Conservation (phyloP, 768 basidiomycete genomes). For the Boletus subparvulus region DNA sequence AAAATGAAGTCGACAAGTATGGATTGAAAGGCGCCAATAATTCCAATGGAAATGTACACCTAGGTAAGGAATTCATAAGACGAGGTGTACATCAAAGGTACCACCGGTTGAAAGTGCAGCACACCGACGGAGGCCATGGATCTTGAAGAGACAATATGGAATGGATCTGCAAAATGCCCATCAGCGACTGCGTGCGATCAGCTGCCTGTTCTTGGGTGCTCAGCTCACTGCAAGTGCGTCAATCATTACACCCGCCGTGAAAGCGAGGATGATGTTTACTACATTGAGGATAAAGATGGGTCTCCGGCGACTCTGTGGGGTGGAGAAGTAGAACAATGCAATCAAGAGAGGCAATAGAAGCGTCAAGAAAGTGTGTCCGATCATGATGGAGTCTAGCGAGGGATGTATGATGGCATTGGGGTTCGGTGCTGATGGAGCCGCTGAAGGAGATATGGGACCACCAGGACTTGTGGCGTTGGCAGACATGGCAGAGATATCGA, state of each 20-base stretch:
- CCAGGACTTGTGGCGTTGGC: slow-evolving; percentile 8
- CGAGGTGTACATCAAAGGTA: neutral
- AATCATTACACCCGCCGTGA: slow-evolving; percentile 20
- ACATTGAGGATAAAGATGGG: slow-evolving; percentile 34
- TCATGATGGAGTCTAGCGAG: slow-evolving; percentile 26
- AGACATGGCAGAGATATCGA: slow-evolving; percentile 11
- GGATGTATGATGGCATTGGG: slow-evolving; percentile 16
- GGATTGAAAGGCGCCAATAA: slow-evolving; percentile 29
- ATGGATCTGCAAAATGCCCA: slow-evolving; percentile 22
- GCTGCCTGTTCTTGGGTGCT: neutral
- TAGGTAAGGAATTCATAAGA: neutral
- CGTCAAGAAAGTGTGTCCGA: slow-evolving; percentile 31
- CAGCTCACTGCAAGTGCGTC: slow-evolving; percentile 22
- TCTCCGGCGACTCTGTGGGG: slow-evolving; percentile 19
- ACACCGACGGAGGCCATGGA: slow-evolving; percentile 22
- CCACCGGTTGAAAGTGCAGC: neutral
- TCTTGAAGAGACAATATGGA: slow-evolving; percentile 23
- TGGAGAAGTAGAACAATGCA: slow-evolving; percentile 33
- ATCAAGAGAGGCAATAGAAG: slow-evolving; percentile 32
- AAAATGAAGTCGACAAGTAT: slow-evolving; percentile 31
- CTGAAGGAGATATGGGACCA: neutral
- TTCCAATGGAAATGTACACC: slow-evolving; percentile 30
- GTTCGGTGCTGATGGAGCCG: neutral
- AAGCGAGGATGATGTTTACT: slow-evolving; percentile 19
- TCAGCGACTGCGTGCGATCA: neutral